These are phyloP conservation scores for Sonneratia caseolaris DNA, from an alignment of 345 rosid genomes.

Conservation along the genomic window DNA sequence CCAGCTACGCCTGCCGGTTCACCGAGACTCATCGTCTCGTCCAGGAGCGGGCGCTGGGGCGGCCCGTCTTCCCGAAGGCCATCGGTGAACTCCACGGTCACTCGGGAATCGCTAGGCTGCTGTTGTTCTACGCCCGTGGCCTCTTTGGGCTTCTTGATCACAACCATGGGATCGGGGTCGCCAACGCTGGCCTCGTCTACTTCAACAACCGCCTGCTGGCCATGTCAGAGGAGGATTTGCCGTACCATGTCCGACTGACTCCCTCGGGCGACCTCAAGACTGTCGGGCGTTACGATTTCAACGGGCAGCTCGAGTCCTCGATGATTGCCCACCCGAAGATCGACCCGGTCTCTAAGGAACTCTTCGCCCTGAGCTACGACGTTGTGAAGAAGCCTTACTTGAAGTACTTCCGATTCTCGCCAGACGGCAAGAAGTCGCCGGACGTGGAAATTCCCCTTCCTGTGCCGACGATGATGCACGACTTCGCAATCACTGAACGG, in stretches of 20 bases:
- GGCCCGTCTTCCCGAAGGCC: slow-evolving; percentile 74
- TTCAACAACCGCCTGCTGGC: slow-evolving; percentile 62
- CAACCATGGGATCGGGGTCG: slow-evolving; percentile 62
- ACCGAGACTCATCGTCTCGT: slow-evolving; percentile 65
- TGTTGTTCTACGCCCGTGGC: slow-evolving; percentile 69
- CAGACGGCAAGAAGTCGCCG: slow-evolving; percentile 47
- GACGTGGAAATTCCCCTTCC: slow-evolving; percentile 62
- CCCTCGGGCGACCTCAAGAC: slow-evolving; percentile 56
- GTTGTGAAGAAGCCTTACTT: slow-evolving; percentile 66
- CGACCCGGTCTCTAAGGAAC: slow-evolving; percentile 59
- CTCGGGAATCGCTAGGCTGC: slow-evolving; percentile 67
- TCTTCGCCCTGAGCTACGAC: slow-evolving; percentile 75
- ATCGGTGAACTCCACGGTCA: slow-evolving; percentile 92
- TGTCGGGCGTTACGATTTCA: slow-evolving; percentile 54
- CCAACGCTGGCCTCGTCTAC: slow-evolving; percentile 81
- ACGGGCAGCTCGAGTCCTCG: slow-evolving; percentile 45
- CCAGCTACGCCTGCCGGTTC: slow-evolving; percentile 71
- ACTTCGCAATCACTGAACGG: slow-evolving; percentile 67
- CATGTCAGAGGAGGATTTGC: slow-evolving; percentile 86
- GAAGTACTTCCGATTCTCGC: slow-evolving; percentile 62
- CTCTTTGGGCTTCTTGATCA: slow-evolving; percentile 55
- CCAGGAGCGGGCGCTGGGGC: slow-evolving; percentile 57
- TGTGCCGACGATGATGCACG: slow-evolving; percentile 84
- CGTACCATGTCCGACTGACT: slow-evolving; percentile 61
- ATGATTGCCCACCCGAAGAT: slow-evolving; percentile 94